These are phyloP conservation scores for Trichoderma sp. DNA, from an alignment of 2,329 filamentous ascomycete species.

Conservation along the genomic window DNA sequence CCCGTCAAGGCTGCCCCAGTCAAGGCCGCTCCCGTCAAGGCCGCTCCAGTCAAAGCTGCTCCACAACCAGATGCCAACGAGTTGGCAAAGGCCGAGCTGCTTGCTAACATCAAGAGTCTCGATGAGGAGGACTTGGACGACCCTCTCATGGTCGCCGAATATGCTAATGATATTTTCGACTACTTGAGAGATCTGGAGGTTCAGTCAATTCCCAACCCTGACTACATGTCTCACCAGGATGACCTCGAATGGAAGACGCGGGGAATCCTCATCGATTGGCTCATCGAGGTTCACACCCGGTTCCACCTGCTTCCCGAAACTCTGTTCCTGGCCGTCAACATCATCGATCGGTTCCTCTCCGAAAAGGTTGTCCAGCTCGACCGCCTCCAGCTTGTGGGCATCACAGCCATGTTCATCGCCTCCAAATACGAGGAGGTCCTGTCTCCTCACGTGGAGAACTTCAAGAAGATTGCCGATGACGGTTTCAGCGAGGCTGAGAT, in stretches of 20 bases:
- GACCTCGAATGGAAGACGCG: conserved; percentile 99
- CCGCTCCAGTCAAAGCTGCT: not conserved
- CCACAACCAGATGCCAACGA: conserved; percentile 27
- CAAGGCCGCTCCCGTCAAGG: conserved; percentile 27
- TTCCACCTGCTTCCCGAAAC: conserved; percentile 96
- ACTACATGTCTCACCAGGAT: conserved; percentile 93
- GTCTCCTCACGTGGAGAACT: conserved; percentile 94
- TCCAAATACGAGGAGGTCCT: conserved; percentile 99
- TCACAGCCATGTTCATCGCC: conserved; percentile 99
- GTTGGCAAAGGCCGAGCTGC: conserved; percentile 27
- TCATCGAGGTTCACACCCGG: conserved; percentile 95
- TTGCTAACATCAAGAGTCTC: conserved; percentile 50
- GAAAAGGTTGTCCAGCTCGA: conserved; percentile 94
- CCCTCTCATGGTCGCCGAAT: conserved; percentile 96
- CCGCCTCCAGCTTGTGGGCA: conserved; percentile 91
- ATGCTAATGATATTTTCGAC: conserved; percentile 95
- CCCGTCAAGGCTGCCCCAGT: not conserved
- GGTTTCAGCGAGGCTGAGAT: conserved; percentile 95
- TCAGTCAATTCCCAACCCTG: conserved; percentile 75
- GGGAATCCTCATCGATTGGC: conserved; percentile 94
- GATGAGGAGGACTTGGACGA: conserved; percentile 88
- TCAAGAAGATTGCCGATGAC: conserved; percentile 94
- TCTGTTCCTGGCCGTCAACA: conserved; percentile 93
- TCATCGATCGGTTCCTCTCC: conserved; percentile 96
- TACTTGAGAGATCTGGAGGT: conserved; percentile 85